A percentile compares a stretch with the other conserved stretches of the same genome.
Conservation (phyloP, 805 yeast species). For the Spathaspora gorwiae region DNA sequence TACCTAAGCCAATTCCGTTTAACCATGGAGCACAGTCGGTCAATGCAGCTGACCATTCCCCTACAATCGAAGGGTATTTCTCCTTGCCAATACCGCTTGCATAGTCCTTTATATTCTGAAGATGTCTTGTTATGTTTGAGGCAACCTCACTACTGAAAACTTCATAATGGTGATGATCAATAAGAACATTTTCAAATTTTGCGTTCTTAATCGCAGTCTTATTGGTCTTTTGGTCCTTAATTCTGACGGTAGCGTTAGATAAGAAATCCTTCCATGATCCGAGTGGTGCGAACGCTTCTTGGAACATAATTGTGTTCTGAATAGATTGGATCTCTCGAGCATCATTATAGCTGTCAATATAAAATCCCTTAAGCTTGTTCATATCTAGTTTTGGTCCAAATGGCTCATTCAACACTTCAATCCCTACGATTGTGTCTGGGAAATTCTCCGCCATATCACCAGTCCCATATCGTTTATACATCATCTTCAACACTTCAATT, state of each 20-base stretch:
- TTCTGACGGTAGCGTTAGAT: slow-evolving; percentile 7
- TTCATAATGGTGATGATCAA: slow-evolving; percentile 41
- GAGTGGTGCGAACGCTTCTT: slow-evolving; percentile 58
- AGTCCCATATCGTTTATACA: slow-evolving; percentile 33
- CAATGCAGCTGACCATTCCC: slow-evolving; percentile 69
- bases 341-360: slow-evolving; percentile 25
- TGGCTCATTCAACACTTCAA: slow-evolving; percentile 41
- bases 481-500: slow-evolving; percentile 26
- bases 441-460: slow-evolving; percentile 15
- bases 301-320: slow-evolving; percentile 48
- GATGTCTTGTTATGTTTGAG: slow-evolving; percentile 26
- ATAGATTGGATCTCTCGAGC: slow-evolving; percentile 25
- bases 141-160: slow-evolving; percentile 28
- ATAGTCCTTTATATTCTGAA: slow-evolving; percentile 26
- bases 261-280: slow-evolving; percentile 53
- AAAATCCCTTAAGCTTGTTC: slow-evolving; percentile 22
- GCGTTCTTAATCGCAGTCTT: slow-evolving; percentile 12
- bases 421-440: slow-evolving; percentile 33
- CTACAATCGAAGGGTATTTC: slow-evolving; percentile 49
- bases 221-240: neutral
- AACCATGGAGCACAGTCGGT: slow-evolving; percentile 70
- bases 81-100: slow-evolving; percentile 30
- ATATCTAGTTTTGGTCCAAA: slow-evolving; percentile 21
- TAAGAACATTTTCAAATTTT: slow-evolving; percentile 28
- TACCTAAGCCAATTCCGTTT: slow-evolving; percentile 65